phyloP scores from a whole-genome alignment of 2,329 filamentous ascomycete genomes.

The Nemania sp. region DNA sequence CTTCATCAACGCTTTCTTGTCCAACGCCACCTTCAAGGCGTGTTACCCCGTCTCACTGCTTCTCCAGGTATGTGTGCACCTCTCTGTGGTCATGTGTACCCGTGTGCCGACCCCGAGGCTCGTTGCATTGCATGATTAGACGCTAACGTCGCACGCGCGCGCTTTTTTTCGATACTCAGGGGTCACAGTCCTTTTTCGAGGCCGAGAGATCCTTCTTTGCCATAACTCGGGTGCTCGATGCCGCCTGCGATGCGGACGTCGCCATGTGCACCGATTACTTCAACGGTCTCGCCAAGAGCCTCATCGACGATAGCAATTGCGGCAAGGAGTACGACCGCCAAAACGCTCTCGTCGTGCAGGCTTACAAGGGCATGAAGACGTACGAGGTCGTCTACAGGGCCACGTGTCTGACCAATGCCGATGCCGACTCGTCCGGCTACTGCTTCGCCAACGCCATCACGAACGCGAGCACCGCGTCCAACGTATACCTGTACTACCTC shows the following conservation, averaged over 20 bases:
- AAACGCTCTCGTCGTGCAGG: constrained; percentile 73
- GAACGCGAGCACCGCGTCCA: constrained; percentile 70
- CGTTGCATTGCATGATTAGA: constrained; percentile 9
- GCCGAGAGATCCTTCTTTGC: constrained; percentile 70
- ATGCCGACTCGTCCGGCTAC: constrained; percentile 68
- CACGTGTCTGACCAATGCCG: constrained; percentile 73
- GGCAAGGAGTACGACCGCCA: constrained; percentile 68
- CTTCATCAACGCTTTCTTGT: constrained; percentile 72
- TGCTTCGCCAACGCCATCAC: constrained; percentile 84
- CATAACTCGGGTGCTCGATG: constrained; percentile 78
- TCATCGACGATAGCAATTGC: constrained; percentile 69
- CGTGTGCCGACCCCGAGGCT: neutral
- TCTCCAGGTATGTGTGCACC: constrained; percentile 63
- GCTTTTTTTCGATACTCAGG: constrained; percentile 53
- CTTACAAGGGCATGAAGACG: constrained; percentile 74
- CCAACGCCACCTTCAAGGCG: constrained; percentile 66
- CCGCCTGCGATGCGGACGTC: constrained; percentile 72
- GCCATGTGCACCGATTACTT: constrained; percentile 69
- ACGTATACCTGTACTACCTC: constrained; percentile 83
- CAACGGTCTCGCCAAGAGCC: constrained; percentile 63
- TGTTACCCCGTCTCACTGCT: constrained; percentile 88
- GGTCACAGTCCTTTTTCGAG: constrained; percentile 83
- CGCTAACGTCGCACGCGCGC: constrained; percentile 5
- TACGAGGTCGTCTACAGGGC: constrained; percentile 81
- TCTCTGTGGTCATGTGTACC: neutral